Percentiles rank a stretch among this genome's conserved stretches.
These are phyloP conservation scores for Hanseniaspora vineae DNA, from an alignment of 805 yeast genomes.

Conservation along the genomic window DNA sequence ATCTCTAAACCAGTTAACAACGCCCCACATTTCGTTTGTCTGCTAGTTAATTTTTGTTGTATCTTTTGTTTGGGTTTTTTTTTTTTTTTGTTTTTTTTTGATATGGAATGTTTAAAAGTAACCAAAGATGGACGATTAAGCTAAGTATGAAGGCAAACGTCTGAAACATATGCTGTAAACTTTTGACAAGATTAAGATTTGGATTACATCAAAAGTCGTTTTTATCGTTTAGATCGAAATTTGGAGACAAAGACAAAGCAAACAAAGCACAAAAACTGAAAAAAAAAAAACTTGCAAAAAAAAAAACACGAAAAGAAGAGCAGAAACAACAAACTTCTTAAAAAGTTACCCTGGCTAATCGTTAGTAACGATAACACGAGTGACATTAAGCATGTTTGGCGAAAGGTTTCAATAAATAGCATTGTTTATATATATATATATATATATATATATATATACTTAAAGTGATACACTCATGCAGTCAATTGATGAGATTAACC, in stretches of 20 bases:
- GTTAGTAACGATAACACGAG: no score
- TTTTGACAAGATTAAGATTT: no score
- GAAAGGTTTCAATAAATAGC: no score
- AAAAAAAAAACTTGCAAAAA: no score
- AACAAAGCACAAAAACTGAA: neutral
- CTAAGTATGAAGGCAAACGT: no score
- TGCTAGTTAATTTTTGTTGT: neutral
- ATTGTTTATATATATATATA: no score
- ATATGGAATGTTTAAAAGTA: neutral
- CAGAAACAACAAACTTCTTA: neutral
- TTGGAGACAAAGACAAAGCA: neutral
- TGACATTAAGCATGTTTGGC: no score
- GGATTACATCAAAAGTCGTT: no score
- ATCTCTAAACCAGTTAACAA: conserved; percentile 36
- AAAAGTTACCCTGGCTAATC: neutral
- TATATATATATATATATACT: no score
- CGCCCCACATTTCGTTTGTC: conserved; percentile 4
- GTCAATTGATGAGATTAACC: neutral
- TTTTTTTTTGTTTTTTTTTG: neutral
- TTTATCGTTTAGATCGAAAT: neutral
- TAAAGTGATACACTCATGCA: neutral
- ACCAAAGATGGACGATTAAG: no score
- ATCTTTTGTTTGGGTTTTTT: neutral
- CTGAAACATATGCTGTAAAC: no score
- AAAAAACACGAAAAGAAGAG: conserved; percentile 1